Conservation (phyloP, 148 eudicot genomes). For the Nepenthes mirabilis region DNA sequence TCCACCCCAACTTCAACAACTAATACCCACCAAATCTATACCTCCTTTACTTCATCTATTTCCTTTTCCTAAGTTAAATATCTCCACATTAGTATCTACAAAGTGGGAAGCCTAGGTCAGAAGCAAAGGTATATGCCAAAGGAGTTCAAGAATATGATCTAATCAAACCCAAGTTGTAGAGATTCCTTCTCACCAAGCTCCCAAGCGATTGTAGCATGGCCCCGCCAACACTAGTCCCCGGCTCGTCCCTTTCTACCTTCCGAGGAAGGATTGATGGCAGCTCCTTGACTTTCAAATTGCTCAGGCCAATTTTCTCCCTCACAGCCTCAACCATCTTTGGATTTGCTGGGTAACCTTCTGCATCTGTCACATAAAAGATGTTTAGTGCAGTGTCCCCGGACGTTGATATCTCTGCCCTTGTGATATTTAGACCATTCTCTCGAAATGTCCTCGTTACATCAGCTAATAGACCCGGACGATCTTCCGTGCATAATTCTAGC, state of each 20-base stretch:
- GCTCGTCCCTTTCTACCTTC: constrained; percentile 19
- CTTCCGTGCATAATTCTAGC: constrained; percentile 54
- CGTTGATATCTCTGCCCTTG: constrained; percentile 84
- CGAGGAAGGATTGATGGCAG: constrained; percentile 37
- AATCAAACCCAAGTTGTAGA: constrained; percentile 67
- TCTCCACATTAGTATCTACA: too few relatives aligned
- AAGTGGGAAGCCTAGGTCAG: neutral
- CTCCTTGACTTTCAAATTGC: constrained; percentile 60
- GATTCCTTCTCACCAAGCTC: constrained; percentile 72
- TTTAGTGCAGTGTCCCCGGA: constrained; percentile 37
- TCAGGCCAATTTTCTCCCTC: constrained; percentile 40
- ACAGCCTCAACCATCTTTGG: constrained; percentile 48
- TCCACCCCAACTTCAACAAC: too few relatives aligned
- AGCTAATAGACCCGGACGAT: constrained; percentile 57
- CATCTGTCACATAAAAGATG: constrained; percentile 69
- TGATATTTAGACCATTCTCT: constrained; percentile 76
- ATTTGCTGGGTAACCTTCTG: constrained; percentile 45
- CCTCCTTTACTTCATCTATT: too few relatives aligned
- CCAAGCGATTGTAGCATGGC: constrained; percentile 72
- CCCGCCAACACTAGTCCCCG: constrained; percentile 48
- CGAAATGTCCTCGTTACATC: constrained; percentile 78
- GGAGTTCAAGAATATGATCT: constrained; percentile 52
- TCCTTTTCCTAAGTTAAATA: too few relatives aligned
- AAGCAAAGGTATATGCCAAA: too few relatives aligned
- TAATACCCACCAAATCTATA: too few relatives aligned